Percentiles rank a stretch among this genome's conserved stretches.
Evolutionary conservation across 805 yeast genomes (phyloP).

Genomic region (Wickerhamiella vanderwaltii): DNA sequence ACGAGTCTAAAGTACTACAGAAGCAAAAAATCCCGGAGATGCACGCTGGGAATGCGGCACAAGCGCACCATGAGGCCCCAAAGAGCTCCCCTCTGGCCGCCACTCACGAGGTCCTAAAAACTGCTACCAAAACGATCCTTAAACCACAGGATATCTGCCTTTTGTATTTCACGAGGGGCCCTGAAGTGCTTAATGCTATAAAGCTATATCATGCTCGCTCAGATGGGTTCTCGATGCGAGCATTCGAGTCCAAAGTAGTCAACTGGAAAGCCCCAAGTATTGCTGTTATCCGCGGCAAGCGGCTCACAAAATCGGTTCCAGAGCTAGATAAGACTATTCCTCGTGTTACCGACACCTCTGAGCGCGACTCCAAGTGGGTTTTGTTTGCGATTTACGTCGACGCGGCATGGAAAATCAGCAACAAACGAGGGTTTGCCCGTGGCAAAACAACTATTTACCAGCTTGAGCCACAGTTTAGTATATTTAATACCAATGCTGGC

Average conservation of each 20-base stretch:
- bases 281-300: conserved; percentile 53
- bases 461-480: conserved; percentile 51
- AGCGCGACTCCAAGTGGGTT: conserved; percentile 22
- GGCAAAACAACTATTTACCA: conserved; percentile 46
- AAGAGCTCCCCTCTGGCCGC: neutral
- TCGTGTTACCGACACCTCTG: conserved; percentile 10
- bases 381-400: conserved; percentile 53
- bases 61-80: conserved; percentile 11
- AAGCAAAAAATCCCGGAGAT: neutral
- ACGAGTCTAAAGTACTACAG: neutral
- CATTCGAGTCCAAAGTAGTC: conserved; percentile 69
- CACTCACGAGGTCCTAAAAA: neutral
- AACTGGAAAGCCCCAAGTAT: conserved; percentile 87
- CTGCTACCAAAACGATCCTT: conserved; percentile 23
- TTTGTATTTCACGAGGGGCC: conserved; percentile 31
- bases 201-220: conserved; percentile 62
- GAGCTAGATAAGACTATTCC: conserved; percentile 14
- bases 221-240: conserved; percentile 77
- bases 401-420: conserved; percentile 68
- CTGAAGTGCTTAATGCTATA: conserved; percentile 28
- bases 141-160: conserved; percentile 33
- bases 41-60: no score
- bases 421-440: conserved; percentile 63
- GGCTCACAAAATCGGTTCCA: conserved; percentile 11
- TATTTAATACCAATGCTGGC: conserved; percentile 1